Conservation (phyloP, 2,329 filamentous ascomycete species). For the Biscogniauxia marginata region DNA sequence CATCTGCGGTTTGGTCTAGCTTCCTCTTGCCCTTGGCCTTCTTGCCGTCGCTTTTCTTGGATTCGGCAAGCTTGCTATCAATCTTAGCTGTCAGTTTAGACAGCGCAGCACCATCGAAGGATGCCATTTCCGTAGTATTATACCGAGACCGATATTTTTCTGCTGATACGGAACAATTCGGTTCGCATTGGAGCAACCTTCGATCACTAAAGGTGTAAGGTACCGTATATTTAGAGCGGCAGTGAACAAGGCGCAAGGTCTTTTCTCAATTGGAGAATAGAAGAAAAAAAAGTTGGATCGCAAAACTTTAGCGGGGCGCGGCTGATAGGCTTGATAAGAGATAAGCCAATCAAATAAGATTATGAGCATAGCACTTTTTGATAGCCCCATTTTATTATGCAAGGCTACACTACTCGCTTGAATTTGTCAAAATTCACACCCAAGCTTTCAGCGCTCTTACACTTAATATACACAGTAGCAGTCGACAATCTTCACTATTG, state of each 20-base stretch:
- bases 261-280: slow-evolving; percentile 12
- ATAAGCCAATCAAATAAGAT: slow-evolving; percentile 6
- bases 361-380: slow-evolving; percentile 1
- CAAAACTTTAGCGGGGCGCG: slow-evolving; percentile 28
- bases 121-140: slow-evolving; percentile 26
- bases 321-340: slow-evolving; percentile 7
- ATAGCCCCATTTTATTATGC: neutral
- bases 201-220: slow-evolving; percentile 6
- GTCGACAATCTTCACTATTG: too few relatives aligned
- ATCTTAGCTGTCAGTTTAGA: slow-evolving; percentile 56
- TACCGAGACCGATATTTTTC: neutral
- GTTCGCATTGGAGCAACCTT: neutral
- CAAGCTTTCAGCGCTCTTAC: too few relatives aligned
- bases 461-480: too few relatives aligned
- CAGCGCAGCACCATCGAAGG: slow-evolving; percentile 51
- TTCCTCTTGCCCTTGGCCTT: slow-evolving; percentile 38
- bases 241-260: neutral
- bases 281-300: slow-evolving; percentile 14
- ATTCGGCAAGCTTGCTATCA: slow-evolving; percentile 48
- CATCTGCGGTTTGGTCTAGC: slow-evolving; percentile 37
- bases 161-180: neutral
- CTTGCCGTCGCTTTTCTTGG: slow-evolving; percentile 30
- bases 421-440: too few relatives aligned
- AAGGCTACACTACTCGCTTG: too few relatives aligned
- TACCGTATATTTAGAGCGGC: too few relatives aligned